Base-by-base conservation (phyloP, 306 rosid genomes). In the Lablab purpureus region DNA sequence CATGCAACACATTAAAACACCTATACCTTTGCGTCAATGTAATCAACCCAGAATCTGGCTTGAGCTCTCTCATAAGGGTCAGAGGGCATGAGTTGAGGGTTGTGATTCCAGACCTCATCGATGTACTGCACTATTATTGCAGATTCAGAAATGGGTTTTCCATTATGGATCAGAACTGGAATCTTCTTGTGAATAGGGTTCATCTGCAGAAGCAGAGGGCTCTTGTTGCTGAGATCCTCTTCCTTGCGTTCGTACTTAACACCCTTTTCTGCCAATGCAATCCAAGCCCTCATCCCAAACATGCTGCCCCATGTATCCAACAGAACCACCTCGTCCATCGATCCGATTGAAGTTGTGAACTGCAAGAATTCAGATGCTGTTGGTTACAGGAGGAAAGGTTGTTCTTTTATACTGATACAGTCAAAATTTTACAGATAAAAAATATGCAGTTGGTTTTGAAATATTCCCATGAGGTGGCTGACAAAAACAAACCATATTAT, bases 101-200 rank as follows among this genome's bases (percentile, higher is more conserved):
- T 70, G 23, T 76, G 23, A 3, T 28, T 60, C 85, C 85, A 82
- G 14, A 80, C 85, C 73, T 84, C 80, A 55, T 80, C 85, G 0
- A 84, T 84, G 74, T 76, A 84, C 54, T 76, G 63, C 37, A 84
- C 62, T 6, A 80, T 71, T 4, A 80, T 56, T 5, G 58, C 72
- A 28, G 85, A 84, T 19, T 84, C 87, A 40, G 55, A 71, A 0
- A 84, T 21, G 54, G 69, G 77, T 10, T 80, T 84, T 2, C 77
- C 85, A 2, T 80, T 84, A 21, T 90, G 89, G 32, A 86, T 55
- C 22, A 87, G 87, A 82, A 90, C 91, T 10, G 86, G 90, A 64
- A 87, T 76, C 27, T 81, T 58, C 79, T 88, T 71, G 34, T 90
- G 75, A 77, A 90, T 5, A 0, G 88, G 89, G 62, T 90, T 87